These are phyloP conservation scores for Gomphus bonarii DNA, from an alignment of 1,284 basidiomycete species.

Conservation along the genomic window DNA sequence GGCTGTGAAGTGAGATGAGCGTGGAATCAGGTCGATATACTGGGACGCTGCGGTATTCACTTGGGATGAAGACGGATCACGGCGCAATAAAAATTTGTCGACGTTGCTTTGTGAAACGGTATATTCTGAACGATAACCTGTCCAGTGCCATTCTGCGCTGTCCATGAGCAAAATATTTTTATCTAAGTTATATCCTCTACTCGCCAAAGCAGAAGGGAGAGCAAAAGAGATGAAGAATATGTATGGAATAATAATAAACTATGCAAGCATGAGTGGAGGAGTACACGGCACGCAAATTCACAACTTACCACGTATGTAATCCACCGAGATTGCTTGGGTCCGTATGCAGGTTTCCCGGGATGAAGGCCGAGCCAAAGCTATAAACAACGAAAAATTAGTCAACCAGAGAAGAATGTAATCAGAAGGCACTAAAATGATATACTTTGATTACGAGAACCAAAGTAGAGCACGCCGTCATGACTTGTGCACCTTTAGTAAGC, in stretches of 20 bases:
- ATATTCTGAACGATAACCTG: not conserved
- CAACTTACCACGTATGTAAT: not conserved
- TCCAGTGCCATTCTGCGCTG: not conserved
- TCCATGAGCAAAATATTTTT: not conserved
- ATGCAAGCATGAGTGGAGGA: not conserved
- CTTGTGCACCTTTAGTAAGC: constrained; percentile 1
- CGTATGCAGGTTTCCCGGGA: not conserved
- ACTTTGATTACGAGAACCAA: not conserved
- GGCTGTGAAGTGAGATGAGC: not conserved
- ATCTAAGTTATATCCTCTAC: not conserved
- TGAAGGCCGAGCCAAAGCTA: constrained; percentile 2
- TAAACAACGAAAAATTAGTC: not conserved
- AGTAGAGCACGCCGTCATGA: constrained; percentile 8
- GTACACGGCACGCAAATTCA: not conserved
- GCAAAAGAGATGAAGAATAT: constrained; percentile 5
- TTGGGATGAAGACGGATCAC: not conserved
- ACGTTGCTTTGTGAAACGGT: not conserved
- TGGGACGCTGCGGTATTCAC: not conserved
- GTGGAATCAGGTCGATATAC: not conserved
- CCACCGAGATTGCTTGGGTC: not conserved
- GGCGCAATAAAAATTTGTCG: constrained; percentile 4
- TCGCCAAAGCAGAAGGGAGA: not conserved
- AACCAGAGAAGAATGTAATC: not conserved
- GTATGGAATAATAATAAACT: constrained; percentile 6
- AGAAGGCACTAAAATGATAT: not conserved